phyloP scores from a whole-genome alignment of 352 stramenopile genomes.

The Phytophthora uliginosa region DNA sequence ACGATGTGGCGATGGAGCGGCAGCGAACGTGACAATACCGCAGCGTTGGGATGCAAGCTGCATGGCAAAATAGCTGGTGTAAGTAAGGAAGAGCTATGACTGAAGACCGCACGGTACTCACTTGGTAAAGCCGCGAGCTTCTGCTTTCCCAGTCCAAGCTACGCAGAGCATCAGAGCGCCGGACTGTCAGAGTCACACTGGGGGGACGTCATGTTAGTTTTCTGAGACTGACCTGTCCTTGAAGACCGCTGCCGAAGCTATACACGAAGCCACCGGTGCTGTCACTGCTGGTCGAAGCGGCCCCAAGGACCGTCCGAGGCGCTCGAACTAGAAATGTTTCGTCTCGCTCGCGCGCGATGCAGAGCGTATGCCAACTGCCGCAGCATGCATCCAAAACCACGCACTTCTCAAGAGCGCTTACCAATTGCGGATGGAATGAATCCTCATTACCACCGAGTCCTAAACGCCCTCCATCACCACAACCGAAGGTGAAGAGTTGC shows the following conservation, averaged over 20 bases:
- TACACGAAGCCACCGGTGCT: slow-evolving; percentile 61
- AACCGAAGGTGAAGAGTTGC: slow-evolving; percentile 89
- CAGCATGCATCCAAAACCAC: slow-evolving; percentile 72
- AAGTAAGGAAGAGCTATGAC: neutral
- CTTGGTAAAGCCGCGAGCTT: slow-evolving; percentile 70
- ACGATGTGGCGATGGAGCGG: slow-evolving; percentile 55
- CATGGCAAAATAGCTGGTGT: neutral
- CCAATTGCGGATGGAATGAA: slow-evolving; percentile 55
- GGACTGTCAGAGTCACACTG: neutral
- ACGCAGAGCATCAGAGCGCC: neutral
- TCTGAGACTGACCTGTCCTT: slow-evolving; percentile 53
- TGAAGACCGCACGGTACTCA: slow-evolving; percentile 28
- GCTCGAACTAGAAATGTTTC: slow-evolving; percentile 15
- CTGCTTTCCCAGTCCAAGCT: slow-evolving; percentile 80
- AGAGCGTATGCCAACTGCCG: slow-evolving; percentile 79
- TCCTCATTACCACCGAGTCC: slow-evolving; percentile 76
- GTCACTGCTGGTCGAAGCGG: neutral
- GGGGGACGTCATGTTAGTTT: neutral
- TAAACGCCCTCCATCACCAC: slow-evolving; percentile 91
- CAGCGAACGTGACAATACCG: slow-evolving; percentile 64
- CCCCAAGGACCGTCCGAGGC: neutral
- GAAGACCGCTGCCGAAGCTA: slow-evolving; percentile 72
- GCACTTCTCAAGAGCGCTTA: slow-evolving; percentile 56
- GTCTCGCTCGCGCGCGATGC: slow-evolving; percentile 47
- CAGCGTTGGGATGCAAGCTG: slow-evolving; percentile 68